Evolutionary conservation across 768 basidiomycete species (phyloP), one percentile per base, ranked within the genome.

Genomic region (Pleurotus eryngii): DNA sequence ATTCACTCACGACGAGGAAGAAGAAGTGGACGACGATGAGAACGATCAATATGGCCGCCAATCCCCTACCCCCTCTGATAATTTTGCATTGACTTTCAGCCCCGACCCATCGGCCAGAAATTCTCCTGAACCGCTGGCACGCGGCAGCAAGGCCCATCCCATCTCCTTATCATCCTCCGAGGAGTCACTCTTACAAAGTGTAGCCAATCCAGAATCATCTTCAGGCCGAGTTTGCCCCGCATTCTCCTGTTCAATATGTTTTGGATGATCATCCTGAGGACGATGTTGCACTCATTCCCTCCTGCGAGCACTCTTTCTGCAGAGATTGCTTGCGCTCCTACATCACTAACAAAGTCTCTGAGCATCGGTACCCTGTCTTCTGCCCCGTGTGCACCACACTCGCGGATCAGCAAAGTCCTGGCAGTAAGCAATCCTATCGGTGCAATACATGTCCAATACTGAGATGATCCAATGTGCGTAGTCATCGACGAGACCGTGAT

Each of bases 191-290:
- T n/a, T 49, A 63, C 42, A 76, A 74, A 12, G 58, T 57, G 18
- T 50, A 66, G 42, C n/a, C 20, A 12, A 14, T 6, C 49, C 49
- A n/a, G 9, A 63, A 71, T 51, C 80, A 80, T 60, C 57, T 59
- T 1, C 59, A 69, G 37, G 78, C 81, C 37, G 66, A 64, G 48
- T 62, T 3, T 80, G 77, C 42, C 27, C 30, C 15, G 55, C 67
- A 15, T 85, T 84, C 55, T 61, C 69, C 24, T 84, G 83, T 60
- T 66, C 66, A 3, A 72, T 84, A 46, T 84, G 82, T 64, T 64
- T 61, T 81, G 53, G 82, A 84, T 5, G 65, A 71, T 1, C 63
- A 72, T 45, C 66, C 78, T 0, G 70, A 72, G 46, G 82, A 82
- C 48, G 58, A 65, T 42, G 65, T 79, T 17, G 75, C 76, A 22